Percentiles rank a stretch among this genome's conserved stretches.
Evolutionary conservation across 345 rosid species (phyloP).

Genomic region (Eutrema heterophyllum): DNA sequence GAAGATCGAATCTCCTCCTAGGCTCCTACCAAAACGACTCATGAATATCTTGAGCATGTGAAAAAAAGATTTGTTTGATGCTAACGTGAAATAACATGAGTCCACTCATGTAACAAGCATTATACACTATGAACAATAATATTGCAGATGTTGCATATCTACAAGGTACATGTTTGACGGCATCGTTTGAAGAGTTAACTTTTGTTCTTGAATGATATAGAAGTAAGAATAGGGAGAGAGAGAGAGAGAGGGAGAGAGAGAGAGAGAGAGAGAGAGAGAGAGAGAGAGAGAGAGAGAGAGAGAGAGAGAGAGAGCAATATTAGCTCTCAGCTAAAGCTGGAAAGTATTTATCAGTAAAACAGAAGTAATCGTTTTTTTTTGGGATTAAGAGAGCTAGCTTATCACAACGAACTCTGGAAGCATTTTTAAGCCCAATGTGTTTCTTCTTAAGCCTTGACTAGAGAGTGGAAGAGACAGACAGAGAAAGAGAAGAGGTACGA

Average conservation of each 20-base stretch:
- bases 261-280: not conserved
- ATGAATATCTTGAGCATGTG: not conserved
- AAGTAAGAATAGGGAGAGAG: not conserved
- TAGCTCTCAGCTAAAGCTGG: constrained; percentile 21
- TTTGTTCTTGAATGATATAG: not conserved
- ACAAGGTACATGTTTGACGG: not conserved
- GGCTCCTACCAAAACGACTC: too few species aligned
- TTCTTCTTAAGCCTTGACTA: constrained; percentile 14
- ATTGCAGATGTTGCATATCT: not conserved
- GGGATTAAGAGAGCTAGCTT: constrained; percentile 14
- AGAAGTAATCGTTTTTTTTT: not conserved
- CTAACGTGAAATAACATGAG: not conserved
- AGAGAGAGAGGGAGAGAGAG: too few species aligned
- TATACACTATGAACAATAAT: not conserved
- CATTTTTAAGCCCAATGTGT: constrained; percentile 2
- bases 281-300: not conserved
- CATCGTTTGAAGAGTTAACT: not conserved
- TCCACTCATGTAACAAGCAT: not conserved
- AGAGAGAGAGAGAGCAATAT: constrained; percentile 5
- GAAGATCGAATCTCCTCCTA: too few species aligned
- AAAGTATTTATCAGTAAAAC: constrained; percentile 13
- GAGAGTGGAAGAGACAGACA: not conserved
- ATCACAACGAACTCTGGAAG: constrained; percentile 12
- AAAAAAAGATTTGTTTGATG: not conserved
- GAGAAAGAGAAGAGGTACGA: not conserved